Percentiles rank a stretch among this genome's conserved stretches.
Evolutionary conservation across 306 rosid genomes (phyloP).

Genomic region (Casuarina glauca): DNA sequence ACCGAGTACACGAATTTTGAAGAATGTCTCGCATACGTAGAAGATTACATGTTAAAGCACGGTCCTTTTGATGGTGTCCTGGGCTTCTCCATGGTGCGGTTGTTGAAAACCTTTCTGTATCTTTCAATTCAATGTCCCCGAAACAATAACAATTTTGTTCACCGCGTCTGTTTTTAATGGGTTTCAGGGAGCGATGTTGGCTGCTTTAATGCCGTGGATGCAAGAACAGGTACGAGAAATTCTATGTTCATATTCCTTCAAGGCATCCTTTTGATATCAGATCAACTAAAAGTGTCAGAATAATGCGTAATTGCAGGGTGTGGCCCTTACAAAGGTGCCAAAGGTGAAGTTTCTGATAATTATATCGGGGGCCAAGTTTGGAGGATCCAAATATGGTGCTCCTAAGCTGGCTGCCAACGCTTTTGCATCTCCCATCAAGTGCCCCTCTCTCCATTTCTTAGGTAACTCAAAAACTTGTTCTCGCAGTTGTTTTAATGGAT

Average conservation of each 20-base stretch:
- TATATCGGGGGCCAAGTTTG: constrained; percentile 49
- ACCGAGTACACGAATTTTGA: constrained; percentile 35
- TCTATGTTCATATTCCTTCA: not conserved
- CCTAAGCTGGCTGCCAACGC: constrained; percentile 55
- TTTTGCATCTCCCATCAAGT: constrained; percentile 36
- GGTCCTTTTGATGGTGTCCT: constrained; percentile 62
- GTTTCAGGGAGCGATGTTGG: constrained; percentile 43
- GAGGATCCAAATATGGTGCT: constrained; percentile 38
- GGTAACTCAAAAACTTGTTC: constrained; percentile 22
- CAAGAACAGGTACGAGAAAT: constrained; percentile 42
- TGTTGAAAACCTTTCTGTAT: not conserved
- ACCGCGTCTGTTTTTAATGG: not conserved
- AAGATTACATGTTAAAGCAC: constrained; percentile 52
- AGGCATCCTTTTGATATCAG: not conserved
- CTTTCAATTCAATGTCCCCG: not conserved
- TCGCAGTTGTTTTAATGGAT: too few relatives aligned
- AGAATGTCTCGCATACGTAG: constrained; percentile 42
- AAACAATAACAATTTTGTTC: not conserved
- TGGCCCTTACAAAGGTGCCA: constrained; percentile 43
- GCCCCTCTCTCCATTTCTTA: constrained; percentile 49
- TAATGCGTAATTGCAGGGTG: constrained; percentile 32
- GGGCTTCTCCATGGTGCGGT: constrained; percentile 48
- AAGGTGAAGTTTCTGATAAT: constrained; percentile 43
- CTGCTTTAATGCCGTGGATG: constrained; percentile 53
- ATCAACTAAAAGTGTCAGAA: not conserved